Percentiles rank a stretch among this genome's conserved stretches.
Evolutionary conservation across 768 basidiomycete genomes (phyloP).

Genomic region (Lactarius sanguifluus): DNA sequence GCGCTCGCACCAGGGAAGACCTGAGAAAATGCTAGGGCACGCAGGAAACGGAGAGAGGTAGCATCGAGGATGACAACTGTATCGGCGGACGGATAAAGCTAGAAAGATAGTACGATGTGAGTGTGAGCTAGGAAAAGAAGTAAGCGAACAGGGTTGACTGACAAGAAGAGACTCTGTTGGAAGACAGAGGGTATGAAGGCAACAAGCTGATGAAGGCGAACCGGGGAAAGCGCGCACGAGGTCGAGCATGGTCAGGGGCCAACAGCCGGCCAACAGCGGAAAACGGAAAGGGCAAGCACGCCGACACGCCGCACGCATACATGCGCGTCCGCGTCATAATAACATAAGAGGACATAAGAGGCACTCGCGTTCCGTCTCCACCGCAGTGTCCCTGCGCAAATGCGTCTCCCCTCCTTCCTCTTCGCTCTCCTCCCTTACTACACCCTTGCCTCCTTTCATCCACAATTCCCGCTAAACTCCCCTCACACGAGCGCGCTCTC

Average conservation of each 20-base stretch:
- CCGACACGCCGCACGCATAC: neutral
- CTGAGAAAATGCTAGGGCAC: slow-evolving; percentile 77
- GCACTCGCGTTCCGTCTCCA: neutral
- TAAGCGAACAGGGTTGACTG: slow-evolving; percentile 33
- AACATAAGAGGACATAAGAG: neutral
- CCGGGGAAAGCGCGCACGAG: slow-evolving; percentile 48
- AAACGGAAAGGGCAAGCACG: neutral
- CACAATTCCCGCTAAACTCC: slow-evolving; percentile 38
- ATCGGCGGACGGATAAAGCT: slow-evolving; percentile 76
- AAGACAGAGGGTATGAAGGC: slow-evolving; percentile 50
- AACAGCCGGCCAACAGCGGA: neutral
- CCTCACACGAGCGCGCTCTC: slow-evolving; percentile 37
- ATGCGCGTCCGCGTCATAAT: slow-evolving; percentile 10
- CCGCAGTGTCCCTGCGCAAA: slow-evolving; percentile 20
- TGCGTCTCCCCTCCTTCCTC: slow-evolving; percentile 21
- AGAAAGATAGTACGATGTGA: slow-evolving; percentile 17
- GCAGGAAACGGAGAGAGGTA: slow-evolving; percentile 58
- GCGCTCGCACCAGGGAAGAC: slow-evolving; percentile 63
- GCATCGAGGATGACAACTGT: slow-evolving; percentile 72
- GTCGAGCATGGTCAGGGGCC: slow-evolving; percentile 43
- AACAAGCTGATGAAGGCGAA: slow-evolving; percentile 54
- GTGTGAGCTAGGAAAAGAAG: slow-evolving; percentile 3
- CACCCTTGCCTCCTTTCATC: slow-evolving; percentile 41
- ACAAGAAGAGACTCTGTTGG: slow-evolving; percentile 60
- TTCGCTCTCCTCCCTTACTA: slow-evolving; percentile 39